Conservation (phyloP, 2,329 filamentous ascomycete species). For the Trichoderma oligosporum region DNA sequence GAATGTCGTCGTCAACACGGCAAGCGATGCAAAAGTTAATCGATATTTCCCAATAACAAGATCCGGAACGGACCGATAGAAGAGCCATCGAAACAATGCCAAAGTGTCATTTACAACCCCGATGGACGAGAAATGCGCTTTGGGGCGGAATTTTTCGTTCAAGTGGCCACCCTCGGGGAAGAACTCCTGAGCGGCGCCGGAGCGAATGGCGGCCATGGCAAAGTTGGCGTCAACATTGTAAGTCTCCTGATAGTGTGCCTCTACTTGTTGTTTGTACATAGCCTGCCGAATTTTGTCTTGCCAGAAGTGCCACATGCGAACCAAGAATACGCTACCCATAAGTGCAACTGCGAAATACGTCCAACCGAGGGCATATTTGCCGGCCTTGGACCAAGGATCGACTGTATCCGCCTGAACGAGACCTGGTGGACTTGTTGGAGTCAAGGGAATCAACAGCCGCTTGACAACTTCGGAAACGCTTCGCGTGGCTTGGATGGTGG, state of each 20-base stretch:
- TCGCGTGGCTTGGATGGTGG: constrained; percentile 33
- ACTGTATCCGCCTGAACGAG: constrained; percentile 59
- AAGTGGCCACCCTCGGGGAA: constrained; percentile 63
- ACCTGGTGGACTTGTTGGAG: constrained; percentile 56
- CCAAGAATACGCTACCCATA: constrained; percentile 60
- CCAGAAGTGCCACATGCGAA: constrained; percentile 84
- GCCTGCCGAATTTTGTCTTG: constrained; percentile 90
- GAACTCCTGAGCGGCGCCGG: constrained; percentile 60
- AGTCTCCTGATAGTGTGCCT: constrained; percentile 57
- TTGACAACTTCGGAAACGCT: constrained; percentile 43
- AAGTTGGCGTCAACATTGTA: constrained; percentile 51
- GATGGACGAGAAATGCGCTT: constrained; percentile 73
- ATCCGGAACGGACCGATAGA: constrained; percentile 81
- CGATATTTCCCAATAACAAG: constrained; percentile 63
- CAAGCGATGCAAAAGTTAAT: constrained; percentile 76
- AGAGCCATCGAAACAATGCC: constrained; percentile 81
- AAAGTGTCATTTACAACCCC: constrained; percentile 71
- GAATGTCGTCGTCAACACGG: constrained; percentile 64
- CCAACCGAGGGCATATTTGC: constrained; percentile 83
- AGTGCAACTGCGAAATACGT: constrained; percentile 81
- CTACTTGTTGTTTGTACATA: constrained; percentile 77
- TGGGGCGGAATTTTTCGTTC: constrained; percentile 57
- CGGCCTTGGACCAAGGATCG: constrained; percentile 77
- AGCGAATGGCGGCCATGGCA: constrained; percentile 45
- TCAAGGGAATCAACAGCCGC: constrained; percentile 59